Percentiles rank a stretch among this genome's conserved stretches.
Evolutionary conservation across 495 filamentous ascomycete genomes (phyloP).

Genomic region (Tuber calosporum): DNA sequence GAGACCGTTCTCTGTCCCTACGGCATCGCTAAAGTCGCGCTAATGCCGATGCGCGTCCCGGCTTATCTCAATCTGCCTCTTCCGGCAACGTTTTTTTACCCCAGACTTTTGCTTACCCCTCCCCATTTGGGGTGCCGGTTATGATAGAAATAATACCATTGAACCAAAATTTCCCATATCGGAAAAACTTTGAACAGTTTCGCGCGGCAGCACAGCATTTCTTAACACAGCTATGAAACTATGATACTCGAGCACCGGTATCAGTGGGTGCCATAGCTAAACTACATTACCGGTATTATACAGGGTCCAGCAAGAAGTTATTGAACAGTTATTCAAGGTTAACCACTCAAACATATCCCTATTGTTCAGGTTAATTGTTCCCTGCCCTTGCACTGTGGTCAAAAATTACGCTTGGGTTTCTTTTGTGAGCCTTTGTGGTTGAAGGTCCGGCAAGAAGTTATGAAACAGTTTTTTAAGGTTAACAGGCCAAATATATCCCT

Average conservation of each 20-base stretch:
- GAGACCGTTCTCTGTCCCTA: background rate
- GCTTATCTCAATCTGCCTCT: background rate
- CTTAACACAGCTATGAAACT: background rate
- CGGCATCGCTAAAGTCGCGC: background rate
- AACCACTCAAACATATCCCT: no score
- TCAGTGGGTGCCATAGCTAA: background rate
- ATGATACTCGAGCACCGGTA: background rate
- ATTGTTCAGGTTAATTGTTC: no score
- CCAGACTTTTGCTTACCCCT: background rate
- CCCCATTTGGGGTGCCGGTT: background rate
- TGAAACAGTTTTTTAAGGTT: no score
- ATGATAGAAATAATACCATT: background rate
- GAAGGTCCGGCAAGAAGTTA: no score
- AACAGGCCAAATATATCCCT: no score
- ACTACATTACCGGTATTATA: no score
- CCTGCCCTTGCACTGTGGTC: no score
- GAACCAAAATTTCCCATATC: background rate
- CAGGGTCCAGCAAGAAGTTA: no score
- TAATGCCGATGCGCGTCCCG: background rate
- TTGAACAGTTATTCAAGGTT: no score
- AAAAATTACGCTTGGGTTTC: no score
- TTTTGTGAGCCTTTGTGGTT: no score
- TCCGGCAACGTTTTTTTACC: background rate
- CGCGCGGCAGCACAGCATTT: background rate
- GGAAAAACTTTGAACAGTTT: background rate